A percentile compares a stretch with the other conserved stretches of the same genome.
phyloP scores from a whole-genome alignment of 768 basidiomycete species.

The Tulasnella sp. region DNA sequence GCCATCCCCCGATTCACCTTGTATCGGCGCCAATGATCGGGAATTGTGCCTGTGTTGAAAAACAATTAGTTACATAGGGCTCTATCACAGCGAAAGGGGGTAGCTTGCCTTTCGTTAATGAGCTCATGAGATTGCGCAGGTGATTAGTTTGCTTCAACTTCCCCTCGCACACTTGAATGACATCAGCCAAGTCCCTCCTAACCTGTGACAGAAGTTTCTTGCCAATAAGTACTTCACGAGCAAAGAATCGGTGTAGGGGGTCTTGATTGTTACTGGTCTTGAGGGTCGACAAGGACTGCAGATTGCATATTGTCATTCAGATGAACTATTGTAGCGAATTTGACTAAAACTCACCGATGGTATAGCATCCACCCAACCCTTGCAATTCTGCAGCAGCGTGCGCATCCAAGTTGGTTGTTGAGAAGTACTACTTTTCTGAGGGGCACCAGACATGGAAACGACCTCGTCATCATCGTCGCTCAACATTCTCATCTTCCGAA shows the following conservation, averaged over 20 bases:
- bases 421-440: slow-evolving; percentile 38
- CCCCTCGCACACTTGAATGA: slow-evolving; percentile 75
- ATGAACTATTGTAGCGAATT: background rate
- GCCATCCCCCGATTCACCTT: slow-evolving; percentile 74
- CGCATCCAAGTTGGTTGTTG: slow-evolving; percentile 96
- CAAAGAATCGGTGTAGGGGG: slow-evolving; percentile 79
- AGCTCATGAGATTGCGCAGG: slow-evolving; percentile 78
- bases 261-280: slow-evolving; percentile 57
- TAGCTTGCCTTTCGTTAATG: slow-evolving; percentile 67
- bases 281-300: slow-evolving; percentile 49
- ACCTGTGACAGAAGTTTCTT: slow-evolving; percentile 66
- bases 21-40: slow-evolving; percentile 77
- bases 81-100: background rate
- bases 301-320: slow-evolving; percentile 33
- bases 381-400: slow-evolving; percentile 61
- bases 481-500: slow-evolving; percentile 86
- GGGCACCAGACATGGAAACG: slow-evolving; percentile 35
- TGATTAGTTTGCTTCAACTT: slow-evolving; percentile 93
- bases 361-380: slow-evolving; percentile 66
- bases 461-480: slow-evolving; percentile 73
- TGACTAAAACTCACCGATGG: slow-evolving; percentile 44
- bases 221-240: slow-evolving; percentile 74
- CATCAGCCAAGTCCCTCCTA: slow-evolving; percentile 63
- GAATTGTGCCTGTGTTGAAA: slow-evolving; percentile 57
- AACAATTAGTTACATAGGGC: slow-evolving; percentile 16